phyloP scores from a whole-genome alignment of 306 rosid genomes.

The Crotalaria pallida region DNA sequence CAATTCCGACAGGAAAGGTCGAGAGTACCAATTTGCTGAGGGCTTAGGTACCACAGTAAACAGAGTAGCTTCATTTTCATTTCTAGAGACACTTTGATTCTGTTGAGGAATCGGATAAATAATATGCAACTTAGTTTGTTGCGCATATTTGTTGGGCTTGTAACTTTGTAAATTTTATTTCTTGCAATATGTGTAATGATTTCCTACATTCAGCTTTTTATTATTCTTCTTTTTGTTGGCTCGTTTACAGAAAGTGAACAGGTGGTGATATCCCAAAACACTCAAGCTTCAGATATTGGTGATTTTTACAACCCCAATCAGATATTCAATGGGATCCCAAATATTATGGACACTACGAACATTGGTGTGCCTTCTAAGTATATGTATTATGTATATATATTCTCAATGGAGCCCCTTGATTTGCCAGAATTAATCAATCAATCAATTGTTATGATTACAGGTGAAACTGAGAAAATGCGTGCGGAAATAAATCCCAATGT shows the following conservation, averaged over 20 bases:
- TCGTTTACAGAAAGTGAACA: conserved; percentile 32
- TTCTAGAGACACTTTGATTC: not conserved
- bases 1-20: conserved; percentile 2
- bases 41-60: conserved; percentile 32
- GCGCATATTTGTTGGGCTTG: not conserved
- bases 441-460: conserved; percentile 24
- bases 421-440: not conserved
- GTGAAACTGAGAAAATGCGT: conserved; percentile 20
- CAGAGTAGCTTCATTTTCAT: conserved; percentile 12
- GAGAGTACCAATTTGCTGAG: conserved; percentile 24
- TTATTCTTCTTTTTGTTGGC: conserved; percentile 9
- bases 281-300: no score
- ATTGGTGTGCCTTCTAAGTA: conserved; percentile 18
- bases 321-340: not conserved
- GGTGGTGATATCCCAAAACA: not conserved
- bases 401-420: not conserved
- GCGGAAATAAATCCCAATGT: conserved; percentile 16
- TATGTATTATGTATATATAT: no score
- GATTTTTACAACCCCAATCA: conserved; percentile 44
- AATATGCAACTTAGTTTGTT: not conserved
- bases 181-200: conserved; percentile 1
- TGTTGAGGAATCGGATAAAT: not conserved
- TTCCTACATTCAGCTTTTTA: conserved; percentile 2
- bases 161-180: not conserved
- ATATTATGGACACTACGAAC: not conserved